phyloP scores from a whole-genome alignment of 805 yeast species.

The Ogataea minuta region DNA sequence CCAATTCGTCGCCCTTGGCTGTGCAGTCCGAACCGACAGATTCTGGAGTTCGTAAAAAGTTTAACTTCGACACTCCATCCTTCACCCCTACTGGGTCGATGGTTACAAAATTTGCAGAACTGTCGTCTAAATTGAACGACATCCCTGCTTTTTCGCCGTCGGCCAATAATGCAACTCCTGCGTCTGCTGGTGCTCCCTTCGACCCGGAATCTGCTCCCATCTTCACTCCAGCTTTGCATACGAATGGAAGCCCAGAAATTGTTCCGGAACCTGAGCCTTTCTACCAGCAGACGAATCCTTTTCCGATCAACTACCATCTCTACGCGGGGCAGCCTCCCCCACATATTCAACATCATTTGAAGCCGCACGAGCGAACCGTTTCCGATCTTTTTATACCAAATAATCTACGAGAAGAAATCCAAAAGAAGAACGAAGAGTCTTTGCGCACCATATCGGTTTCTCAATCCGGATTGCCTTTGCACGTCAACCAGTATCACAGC shows the following conservation, averaged over 20 bases:
- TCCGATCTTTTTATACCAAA: slow-evolving; percentile 70
- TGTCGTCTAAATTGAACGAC: slow-evolving; percentile 48
- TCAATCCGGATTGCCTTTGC: slow-evolving; percentile 62
- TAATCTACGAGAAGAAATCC: slow-evolving; percentile 67
- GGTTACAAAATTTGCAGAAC: slow-evolving; percentile 40
- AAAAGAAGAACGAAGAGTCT: slow-evolving; percentile 75
- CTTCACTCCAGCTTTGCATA: slow-evolving; percentile 27
- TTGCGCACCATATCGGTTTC: slow-evolving; percentile 53
- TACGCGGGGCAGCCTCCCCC: slow-evolving; percentile 91
- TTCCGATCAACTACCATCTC: slow-evolving; percentile 74
- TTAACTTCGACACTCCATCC: slow-evolving; percentile 55
- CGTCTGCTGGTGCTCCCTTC: slow-evolving; percentile 18
- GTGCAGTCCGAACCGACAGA: slow-evolving; percentile 12
- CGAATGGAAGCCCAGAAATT: slow-evolving; percentile 8
- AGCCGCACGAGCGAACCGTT: slow-evolving; percentile 69
- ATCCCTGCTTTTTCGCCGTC: slow-evolving; percentile 51
- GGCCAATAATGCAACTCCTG: slow-evolving; percentile 13
- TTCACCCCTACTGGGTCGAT: slow-evolving; percentile 44
- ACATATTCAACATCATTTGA: slow-evolving; percentile 55
- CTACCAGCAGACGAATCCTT: slow-evolving; percentile 37
- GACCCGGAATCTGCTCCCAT: slow-evolving; percentile 34
- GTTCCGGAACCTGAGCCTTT: slow-evolving; percentile 26
- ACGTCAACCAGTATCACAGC: slow-evolving; percentile 80
- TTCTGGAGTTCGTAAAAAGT: slow-evolving; percentile 38
- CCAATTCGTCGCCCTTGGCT: slow-evolving; percentile 6